Base-by-base conservation (phyloP, 164 flowering plant species). In the Warburgia ugandensis region DNA sequence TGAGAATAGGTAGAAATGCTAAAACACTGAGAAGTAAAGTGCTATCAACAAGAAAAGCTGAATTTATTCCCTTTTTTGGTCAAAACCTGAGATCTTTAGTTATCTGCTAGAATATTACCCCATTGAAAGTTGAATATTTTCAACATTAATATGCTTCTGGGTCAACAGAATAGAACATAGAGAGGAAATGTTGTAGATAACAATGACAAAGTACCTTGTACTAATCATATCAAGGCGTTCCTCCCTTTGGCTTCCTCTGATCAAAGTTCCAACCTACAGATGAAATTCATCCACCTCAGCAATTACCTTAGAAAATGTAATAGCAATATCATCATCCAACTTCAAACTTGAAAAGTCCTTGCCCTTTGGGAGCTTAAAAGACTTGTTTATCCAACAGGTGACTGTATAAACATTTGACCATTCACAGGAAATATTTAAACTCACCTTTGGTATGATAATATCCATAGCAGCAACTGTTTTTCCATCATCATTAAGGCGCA, bases 221-320 rank as follows among this genome's bases (percentile, higher is more conserved):
- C 28, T 62, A 36, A 88, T 65, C 54, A 66, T 40, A 32, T 66
- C 64, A 5, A 79, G 5, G 29, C 96, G 82, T 45, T 88, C 95
- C 68, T 88, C 96, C 54, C 64, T 82, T 75, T 88, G 94, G 79
- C 95, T 70, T 29, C 95, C 99, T 47, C 80, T 59, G 12, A 86
- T 65, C 58, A 92, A 30, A 21, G 60, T 71, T 49, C 96, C 94
- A 37, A 52, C 75, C 98, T 87, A 67, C 19, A 61, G 36, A 52
- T 26, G 39, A 46, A 58, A 45, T 17, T 35, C 36, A 43, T 5
- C 50, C 43, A 41, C 33, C 4, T 52, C 41, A 26, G 5, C 39
- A 39, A 28, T 11, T 43, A 30, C 11, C 12, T 36, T 9, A 7
- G 17, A 38, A 38, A 13, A 14, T 1, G 14, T 19, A 6, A 19